These are phyloP conservation scores for Triticum aestivum DNA, from an alignment of 176 grass and related monocot species.

Conservation along the genomic window DNA sequence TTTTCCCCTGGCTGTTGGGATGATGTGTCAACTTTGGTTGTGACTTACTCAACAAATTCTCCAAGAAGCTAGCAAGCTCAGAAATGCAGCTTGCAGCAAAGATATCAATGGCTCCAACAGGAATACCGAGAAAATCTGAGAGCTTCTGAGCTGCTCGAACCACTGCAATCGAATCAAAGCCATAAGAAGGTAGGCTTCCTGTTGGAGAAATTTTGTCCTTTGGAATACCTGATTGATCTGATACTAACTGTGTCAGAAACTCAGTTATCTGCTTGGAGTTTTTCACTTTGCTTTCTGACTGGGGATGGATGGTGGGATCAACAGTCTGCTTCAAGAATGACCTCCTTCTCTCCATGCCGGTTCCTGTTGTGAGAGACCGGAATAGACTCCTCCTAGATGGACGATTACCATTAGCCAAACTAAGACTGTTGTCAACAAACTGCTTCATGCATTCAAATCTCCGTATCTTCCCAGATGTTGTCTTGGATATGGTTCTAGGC, in stretches of 20 bases:
- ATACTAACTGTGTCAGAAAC: constrained; percentile 60
- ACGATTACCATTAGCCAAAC: constrained; percentile 31
- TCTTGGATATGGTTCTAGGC: constrained; percentile 75
- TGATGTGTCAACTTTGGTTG: constrained; percentile 25
- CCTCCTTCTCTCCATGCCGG: constrained; percentile 35
- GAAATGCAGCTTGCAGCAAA: constrained; percentile 62
- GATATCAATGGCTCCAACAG: constrained; percentile 80
- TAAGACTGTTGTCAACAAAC: constrained; percentile 59
- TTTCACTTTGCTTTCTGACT: constrained; percentile 38
- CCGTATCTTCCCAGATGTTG: constrained; percentile 72
- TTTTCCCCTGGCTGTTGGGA: constrained; percentile 41
- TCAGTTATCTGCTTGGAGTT: constrained; percentile 47
- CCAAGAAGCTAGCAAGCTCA: constrained; percentile 64
- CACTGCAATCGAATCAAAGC: constrained; percentile 72
- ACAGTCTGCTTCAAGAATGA: constrained; percentile 11
- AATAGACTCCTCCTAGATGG: constrained; percentile 46
- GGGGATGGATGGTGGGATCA: constrained; percentile 14
- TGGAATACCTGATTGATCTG: constrained; percentile 61
- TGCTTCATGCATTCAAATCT: constrained; percentile 78
- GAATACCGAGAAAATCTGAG: constrained; percentile 62
- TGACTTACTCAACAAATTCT: constrained; percentile 49
- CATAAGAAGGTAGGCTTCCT: constrained; percentile 62
- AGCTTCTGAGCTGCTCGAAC: constrained; percentile 73
- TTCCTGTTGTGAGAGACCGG: constrained; percentile 67
- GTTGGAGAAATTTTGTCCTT: constrained; percentile 64